Base-by-base conservation (phyloP, 2,329 filamentous ascomycete genomes). In the Plectosphaerella plurivora region DNA sequence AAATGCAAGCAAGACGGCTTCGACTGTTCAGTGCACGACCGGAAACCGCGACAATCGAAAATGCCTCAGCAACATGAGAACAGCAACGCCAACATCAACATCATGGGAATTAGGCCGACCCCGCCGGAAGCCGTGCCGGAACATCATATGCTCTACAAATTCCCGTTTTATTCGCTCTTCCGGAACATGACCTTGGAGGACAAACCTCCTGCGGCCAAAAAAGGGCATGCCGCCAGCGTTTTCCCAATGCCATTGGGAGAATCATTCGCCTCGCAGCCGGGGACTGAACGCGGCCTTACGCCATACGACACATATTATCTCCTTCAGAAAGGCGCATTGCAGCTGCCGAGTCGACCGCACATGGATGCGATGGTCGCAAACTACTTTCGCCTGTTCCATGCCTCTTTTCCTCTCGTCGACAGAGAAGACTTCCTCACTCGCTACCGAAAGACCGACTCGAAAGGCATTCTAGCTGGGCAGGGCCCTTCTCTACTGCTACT, bases 1-100 rank as follows among this genome's bases (percentile, higher is more conserved):
- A 65, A 58, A 62, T 70, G 60, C 44, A 51, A 49, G 6, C 50
- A 58, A 4, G 56, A 58, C 42, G 50, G 51, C n/a, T 48, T 59
- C 7, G 53, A 59, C 2, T 60, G 59, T 50, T 33, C 50, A 15
- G 52, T 57, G 33, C 50, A 54, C 28, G 57, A 59, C 11, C 55
- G 57, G 3, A 58, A 60, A 45, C 28, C 56, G 49, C 47, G 50
- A 12, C 45, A 50, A 14, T 48, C 47, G 16, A 51, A 52, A 54
- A 15, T 16, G 16, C 7, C 9, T 28, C 16, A n/a, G 15, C 33
- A 36, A 16, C 8, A 18, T 22, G 22, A 22, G 5, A 16, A n/a
- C 37, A 12, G 5, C 36, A 16, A 39, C 37, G 15, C 15, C 37
- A 39, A 16, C 12, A 39, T 39, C 37, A 15, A 15, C 37, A 39